Conservation (phyloP, 441 rosid species). For the Hura crepitans region DNA sequence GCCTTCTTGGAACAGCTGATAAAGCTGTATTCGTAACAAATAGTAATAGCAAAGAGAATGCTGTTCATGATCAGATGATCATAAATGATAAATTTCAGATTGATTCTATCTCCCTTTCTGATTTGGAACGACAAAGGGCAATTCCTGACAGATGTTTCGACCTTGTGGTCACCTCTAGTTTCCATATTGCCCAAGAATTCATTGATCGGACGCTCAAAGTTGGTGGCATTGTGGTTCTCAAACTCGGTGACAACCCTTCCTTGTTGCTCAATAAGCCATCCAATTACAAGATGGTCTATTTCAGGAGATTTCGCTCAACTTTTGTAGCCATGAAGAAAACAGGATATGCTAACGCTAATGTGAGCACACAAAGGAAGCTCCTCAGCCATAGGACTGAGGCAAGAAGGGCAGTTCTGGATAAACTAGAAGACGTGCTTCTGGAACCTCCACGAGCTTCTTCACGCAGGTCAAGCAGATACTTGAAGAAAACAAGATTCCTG, state of each 20-base stretch:
- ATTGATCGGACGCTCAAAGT: slow-evolving; percentile 52
- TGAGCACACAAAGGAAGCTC: slow-evolving; percentile 35
- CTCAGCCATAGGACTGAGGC: slow-evolving; percentile 32
- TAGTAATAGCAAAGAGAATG: slow-evolving; percentile 23
- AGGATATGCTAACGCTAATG: slow-evolving; percentile 9
- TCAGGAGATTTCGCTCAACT: slow-evolving; percentile 34
- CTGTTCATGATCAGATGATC: slow-evolving; percentile 26
- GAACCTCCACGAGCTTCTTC: slow-evolving; percentile 74
- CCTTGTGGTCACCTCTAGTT: slow-evolving; percentile 37
- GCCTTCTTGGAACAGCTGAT: slow-evolving; percentile 38
- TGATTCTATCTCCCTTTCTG: slow-evolving; percentile 37
- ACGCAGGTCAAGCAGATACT: slow-evolving; percentile 52
- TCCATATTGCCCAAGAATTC: slow-evolving; percentile 33
- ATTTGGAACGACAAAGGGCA: slow-evolving; percentile 36
- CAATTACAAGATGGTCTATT: slow-evolving; percentile 48
- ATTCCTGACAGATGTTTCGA: slow-evolving; percentile 39
- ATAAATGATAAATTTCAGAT: slow-evolving; percentile 26
- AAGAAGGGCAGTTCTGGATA: slow-evolving; percentile 46
- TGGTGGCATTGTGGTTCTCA: slow-evolving; percentile 46
- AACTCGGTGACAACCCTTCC: slow-evolving; percentile 32
- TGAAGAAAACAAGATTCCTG: slow-evolving; percentile 49
- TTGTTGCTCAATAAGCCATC: slow-evolving; percentile 35
- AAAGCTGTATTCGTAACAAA: slow-evolving; percentile 38
- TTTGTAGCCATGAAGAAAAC: slow-evolving; percentile 50
- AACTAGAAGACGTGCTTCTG: slow-evolving; percentile 67